Percentiles rank a stretch among this genome's conserved stretches.
These are phyloP conservation scores for Macrolepiota albuminosa DNA, from an alignment of 768 basidiomycete genomes.

Conservation along the genomic window DNA sequence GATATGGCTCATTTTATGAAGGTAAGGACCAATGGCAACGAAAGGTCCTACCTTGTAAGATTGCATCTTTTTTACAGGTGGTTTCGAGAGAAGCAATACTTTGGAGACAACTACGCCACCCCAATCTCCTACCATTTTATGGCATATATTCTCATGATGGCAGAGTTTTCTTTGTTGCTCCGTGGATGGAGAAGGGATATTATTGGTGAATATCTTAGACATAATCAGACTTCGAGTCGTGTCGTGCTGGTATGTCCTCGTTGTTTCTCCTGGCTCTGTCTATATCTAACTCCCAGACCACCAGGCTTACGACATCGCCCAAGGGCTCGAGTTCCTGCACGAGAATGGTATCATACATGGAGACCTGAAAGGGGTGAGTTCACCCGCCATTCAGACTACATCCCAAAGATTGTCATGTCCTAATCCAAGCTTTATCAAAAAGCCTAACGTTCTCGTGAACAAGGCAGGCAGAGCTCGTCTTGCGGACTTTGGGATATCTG, in stretches of 20 bases:
- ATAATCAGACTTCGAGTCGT: neutral
- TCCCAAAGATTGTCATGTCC: neutral
- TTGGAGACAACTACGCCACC: neutral
- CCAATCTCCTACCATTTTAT: neutral
- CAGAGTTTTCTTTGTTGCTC: neutral
- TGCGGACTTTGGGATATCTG: conserved; percentile 4
- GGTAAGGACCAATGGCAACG: neutral
- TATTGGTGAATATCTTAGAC: neutral
- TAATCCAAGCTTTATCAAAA: neutral
- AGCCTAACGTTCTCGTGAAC: neutral
- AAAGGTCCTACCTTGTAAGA: neutral
- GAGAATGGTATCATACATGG: conserved; percentile 2
- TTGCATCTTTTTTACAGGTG: neutral
- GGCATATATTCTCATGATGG: neutral
- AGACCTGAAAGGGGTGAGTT: conserved; percentile 3
- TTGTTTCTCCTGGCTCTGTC: neutral
- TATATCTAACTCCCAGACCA: neutral
- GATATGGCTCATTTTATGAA: neutral
- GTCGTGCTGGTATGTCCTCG: neutral
- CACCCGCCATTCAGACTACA: neutral
- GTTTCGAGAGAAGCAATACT: neutral
- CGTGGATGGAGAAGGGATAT: neutral
- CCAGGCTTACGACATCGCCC: neutral
- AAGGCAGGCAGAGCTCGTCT: neutral
- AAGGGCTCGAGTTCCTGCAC: conserved; percentile 1